phyloP scores from a whole-genome alignment of 148 eudicot species.

The Arbutus unedo region DNA sequence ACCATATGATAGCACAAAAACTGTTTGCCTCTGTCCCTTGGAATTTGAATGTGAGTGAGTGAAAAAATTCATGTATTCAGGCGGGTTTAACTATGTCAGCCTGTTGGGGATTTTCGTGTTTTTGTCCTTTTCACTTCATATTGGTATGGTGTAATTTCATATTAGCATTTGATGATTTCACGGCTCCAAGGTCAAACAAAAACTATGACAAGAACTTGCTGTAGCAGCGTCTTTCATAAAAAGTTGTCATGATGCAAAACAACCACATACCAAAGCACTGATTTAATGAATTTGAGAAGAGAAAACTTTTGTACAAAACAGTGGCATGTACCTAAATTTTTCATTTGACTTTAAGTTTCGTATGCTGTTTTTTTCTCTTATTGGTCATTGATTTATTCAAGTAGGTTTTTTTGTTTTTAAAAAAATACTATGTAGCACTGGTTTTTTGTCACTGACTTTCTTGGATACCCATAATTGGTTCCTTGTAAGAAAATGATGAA shows the following conservation, averaged over 20 bases:
- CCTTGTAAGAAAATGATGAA: not conserved
- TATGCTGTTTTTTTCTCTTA: conserved; percentile 1
- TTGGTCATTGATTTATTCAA: not conserved
- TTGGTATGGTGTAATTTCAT: not conserved
- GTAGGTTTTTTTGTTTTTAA: not conserved
- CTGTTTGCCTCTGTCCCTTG: not conserved
- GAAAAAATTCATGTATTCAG: not conserved
- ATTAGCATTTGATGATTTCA: not conserved
- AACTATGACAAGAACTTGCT: not conserved
- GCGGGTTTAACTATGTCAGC: not conserved
- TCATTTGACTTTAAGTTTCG: not conserved
- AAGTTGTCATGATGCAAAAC: not conserved
- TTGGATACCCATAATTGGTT: too few relatives aligned
- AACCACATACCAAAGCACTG: not conserved
- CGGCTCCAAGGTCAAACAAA: not conserved
- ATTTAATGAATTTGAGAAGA: not conserved
- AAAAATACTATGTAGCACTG: not conserved
- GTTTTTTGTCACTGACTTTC: not conserved
- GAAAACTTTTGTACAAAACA: not conserved
- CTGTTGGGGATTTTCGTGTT: not conserved
- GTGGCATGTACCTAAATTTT: not conserved
- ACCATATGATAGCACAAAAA: not conserved
- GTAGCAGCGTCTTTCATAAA: not conserved
- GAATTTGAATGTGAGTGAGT: not conserved
- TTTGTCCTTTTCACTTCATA: not conserved